Percentiles rank a stretch among this genome's conserved stretches.
phyloP scores from a whole-genome alignment of 2,329 filamentous ascomycete genomes.

The Laburnicola sp. region DNA sequence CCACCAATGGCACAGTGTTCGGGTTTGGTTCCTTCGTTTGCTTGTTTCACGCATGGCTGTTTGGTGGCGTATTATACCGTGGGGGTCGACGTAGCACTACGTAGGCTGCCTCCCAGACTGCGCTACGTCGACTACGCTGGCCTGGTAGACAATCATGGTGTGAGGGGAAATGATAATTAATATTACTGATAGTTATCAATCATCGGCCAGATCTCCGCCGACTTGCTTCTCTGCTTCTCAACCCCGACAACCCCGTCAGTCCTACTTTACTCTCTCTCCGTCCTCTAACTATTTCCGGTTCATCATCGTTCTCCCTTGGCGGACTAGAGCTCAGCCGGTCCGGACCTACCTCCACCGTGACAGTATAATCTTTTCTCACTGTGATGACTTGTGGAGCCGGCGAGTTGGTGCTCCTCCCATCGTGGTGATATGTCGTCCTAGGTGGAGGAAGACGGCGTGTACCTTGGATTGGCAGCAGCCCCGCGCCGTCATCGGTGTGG shows the following conservation, averaged over 20 bases:
- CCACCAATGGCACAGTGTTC: too few species aligned
- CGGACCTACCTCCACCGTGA: slow-evolving; percentile 15
- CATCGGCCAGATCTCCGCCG: not conserved
- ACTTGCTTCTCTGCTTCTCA: not conserved
- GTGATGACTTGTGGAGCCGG: slow-evolving; percentile 6
- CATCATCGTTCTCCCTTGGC: slow-evolving; percentile 2
- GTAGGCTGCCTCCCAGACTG: not conserved
- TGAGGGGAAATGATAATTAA: not conserved
- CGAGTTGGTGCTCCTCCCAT: not conserved
- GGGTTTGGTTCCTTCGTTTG: too few species aligned
- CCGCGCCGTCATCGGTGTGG: slow-evolving; percentile 7
- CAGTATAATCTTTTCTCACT: slow-evolving; percentile 22
- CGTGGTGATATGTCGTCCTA: not conserved
- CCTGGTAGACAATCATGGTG: too few species aligned
- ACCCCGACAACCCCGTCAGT: not conserved
- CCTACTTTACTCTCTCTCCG: not conserved
- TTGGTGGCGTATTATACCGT: too few species aligned
- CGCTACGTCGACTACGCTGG: too few species aligned
- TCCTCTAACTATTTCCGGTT: not conserved
- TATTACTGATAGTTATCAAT: not conserved
- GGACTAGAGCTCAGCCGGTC: slow-evolving; percentile 1
- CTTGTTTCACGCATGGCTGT: too few species aligned
- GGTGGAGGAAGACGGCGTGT: not conserved
- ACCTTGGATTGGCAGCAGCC: slow-evolving; percentile 6
- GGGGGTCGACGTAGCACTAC: too few species aligned